Conservation (phyloP, 2,329 filamentous ascomycete genomes). For the Neonectria coccinea region DNA sequence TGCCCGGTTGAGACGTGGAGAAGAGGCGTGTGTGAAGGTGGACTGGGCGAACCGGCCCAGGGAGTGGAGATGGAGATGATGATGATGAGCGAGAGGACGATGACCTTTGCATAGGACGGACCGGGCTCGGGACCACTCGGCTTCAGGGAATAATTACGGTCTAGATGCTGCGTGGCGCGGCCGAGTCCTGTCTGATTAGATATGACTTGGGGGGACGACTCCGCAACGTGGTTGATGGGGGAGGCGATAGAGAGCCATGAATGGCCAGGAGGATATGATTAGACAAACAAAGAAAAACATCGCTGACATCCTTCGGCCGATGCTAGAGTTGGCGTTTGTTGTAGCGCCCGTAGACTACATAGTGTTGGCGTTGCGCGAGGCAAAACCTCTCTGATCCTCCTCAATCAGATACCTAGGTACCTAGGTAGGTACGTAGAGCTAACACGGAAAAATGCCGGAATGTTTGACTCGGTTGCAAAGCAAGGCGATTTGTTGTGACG, state of each 20-base stretch:
- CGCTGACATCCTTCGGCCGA: slow-evolving; percentile 16
- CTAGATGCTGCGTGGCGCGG: slow-evolving; percentile 4
- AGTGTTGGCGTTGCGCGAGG: slow-evolving; percentile 1
- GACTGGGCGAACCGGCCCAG: not conserved
- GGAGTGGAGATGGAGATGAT: slow-evolving; percentile 11
- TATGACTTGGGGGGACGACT: slow-evolving; percentile 6
- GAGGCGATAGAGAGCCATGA: slow-evolving; percentile 1
- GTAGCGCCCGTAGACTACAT: not conserved
- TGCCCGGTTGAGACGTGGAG: slow-evolving; percentile 3
- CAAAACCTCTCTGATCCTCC: not conserved
- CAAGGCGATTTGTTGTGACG: not conserved
- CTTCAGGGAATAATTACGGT: not conserved
- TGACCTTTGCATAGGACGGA: not conserved
- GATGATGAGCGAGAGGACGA: not conserved
- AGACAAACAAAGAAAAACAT: slow-evolving; percentile 11
- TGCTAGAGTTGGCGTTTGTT: slow-evolving; percentile 2
- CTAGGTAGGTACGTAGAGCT: no score
- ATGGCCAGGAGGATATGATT: not conserved
- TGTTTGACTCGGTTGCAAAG: not conserved
- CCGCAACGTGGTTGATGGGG: slow-evolving; percentile 5
- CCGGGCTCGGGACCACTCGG: not conserved
- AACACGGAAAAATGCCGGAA: not conserved
- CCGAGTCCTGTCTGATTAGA: slow-evolving; percentile 38
- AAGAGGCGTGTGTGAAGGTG: not conserved
- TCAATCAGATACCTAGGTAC: no score